Conservation (phyloP, 192 early-diverging fungal genomes). For the Physocladia obscura region DNA sequence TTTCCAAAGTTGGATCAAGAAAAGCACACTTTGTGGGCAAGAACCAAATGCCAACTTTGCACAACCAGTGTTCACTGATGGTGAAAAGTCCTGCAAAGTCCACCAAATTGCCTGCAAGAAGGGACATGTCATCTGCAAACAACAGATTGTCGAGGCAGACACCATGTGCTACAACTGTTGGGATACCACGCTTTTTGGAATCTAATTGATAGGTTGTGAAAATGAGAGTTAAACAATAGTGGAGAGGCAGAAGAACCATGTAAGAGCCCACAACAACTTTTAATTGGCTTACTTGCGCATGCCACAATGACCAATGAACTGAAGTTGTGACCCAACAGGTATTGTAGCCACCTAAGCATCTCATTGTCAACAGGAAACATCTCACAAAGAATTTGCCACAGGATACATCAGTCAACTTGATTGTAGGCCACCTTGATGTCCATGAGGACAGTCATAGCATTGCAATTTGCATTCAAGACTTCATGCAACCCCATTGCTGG, state of each 20-base stretch:
- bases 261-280: neutral
- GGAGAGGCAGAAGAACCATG: neutral
- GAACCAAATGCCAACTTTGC: neutral
- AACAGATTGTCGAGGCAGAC: neutral
- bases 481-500: neutral
- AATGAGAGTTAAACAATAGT: neutral
- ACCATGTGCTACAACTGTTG: neutral
- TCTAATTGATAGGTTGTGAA: neutral
- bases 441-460: no score
- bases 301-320: neutral
- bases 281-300: neutral
- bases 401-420: no score
- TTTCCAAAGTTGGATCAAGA: no score
- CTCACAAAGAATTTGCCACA: no score
- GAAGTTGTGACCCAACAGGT: no score
- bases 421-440: no score
- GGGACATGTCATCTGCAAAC: neutral
- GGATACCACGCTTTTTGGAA: neutral
- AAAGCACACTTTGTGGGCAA: neutral
- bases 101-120: neutral
- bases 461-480: neutral
- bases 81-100: neutral
- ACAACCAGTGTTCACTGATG: neutral
- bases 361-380: no score
- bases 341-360: no score